Percentiles rank a stretch among this genome's conserved stretches.
phyloP scores from a whole-genome alignment of 768 basidiomycete genomes.

The Leccinum subgranulosum region DNA sequence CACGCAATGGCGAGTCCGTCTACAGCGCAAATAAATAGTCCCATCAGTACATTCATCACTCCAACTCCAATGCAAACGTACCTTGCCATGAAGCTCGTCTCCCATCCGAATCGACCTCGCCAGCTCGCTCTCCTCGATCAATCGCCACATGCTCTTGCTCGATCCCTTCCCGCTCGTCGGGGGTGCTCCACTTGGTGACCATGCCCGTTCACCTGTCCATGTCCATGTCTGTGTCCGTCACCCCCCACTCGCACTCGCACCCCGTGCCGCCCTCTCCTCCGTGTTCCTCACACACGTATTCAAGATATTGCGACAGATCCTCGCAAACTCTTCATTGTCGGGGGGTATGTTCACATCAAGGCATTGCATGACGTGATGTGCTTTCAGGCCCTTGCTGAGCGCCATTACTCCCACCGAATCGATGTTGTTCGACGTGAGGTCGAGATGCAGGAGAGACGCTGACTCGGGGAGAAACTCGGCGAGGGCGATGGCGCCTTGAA shows the following conservation, averaged over 20 bases:
- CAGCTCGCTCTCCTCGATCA: slow-evolving; percentile 84
- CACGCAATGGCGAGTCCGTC: too few species aligned
- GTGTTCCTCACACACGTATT: slow-evolving; percentile 92
- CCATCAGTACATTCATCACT: background rate
- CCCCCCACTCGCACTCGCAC: background rate
- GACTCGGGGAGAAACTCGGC: slow-evolving; percentile 96
- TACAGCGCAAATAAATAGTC: background rate
- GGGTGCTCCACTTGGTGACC: slow-evolving; percentile 12
- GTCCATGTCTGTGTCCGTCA: background rate
- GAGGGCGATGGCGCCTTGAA: slow-evolving; percentile 86
- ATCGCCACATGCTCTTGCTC: slow-evolving; percentile 73
- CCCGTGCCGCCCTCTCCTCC: slow-evolving; percentile 45
- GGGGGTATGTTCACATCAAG: slow-evolving; percentile 91
- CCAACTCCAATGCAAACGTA: slow-evolving; percentile 13
- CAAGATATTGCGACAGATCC: slow-evolving; percentile 86
- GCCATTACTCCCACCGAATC: slow-evolving; percentile 94
- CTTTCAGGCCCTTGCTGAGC: slow-evolving; percentile 78
- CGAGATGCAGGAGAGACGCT: slow-evolving; percentile 82
- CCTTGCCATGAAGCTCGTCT: slow-evolving; percentile 38
- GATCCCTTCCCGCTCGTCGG: slow-evolving; percentile 47
- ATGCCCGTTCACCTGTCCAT: background rate
- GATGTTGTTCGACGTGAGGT: slow-evolving; percentile 78
- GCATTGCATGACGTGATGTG: slow-evolving; percentile 84
- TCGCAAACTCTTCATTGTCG: slow-evolving; percentile 75
- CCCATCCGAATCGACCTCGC: slow-evolving; percentile 63